Percentiles rank a stretch among this genome's conserved stretches.
These are phyloP conservation scores for Penicillium italicum DNA, from an alignment of 2,329 filamentous ascomycete species.

Conservation along the genomic window DNA sequence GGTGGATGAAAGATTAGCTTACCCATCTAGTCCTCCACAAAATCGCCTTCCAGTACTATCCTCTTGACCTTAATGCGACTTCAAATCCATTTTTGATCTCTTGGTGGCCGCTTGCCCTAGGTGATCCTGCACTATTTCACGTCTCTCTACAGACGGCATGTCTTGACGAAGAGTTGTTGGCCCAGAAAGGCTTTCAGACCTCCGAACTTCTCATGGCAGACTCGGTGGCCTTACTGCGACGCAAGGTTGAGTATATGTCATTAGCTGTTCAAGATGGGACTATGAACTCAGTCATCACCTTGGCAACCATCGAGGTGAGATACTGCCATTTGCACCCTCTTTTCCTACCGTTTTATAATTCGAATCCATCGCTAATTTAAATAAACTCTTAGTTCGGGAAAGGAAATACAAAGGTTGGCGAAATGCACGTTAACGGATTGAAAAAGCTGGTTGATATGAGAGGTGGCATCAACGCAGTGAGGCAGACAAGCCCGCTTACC, in stretches of 20 bases:
- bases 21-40: slow-evolving; percentile 50
- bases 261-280: slow-evolving; percentile 54
- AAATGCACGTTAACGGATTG: slow-evolving; percentile 51
- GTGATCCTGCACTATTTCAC: slow-evolving; percentile 56
- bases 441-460: slow-evolving; percentile 50
- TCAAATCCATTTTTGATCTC: slow-evolving; percentile 59
- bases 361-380: slow-evolving; percentile 1
- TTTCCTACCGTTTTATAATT: not conserved
- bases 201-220: slow-evolving; percentile 58
- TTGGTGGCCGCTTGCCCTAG: slow-evolving; percentile 58
- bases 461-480: slow-evolving; percentile 51
- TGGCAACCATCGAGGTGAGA: slow-evolving; percentile 57
- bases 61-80: slow-evolving; percentile 50
- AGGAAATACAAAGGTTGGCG: slow-evolving; percentile 45
- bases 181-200: slow-evolving; percentile 51
- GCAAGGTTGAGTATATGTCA: slow-evolving; percentile 47
- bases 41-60: slow-evolving; percentile 60
- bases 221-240: slow-evolving; percentile 52
- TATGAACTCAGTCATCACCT: slow-evolving; percentile 55
- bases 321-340: not conserved
- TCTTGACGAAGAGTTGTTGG: slow-evolving; percentile 53
- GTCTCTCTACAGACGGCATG: slow-evolving; percentile 59
- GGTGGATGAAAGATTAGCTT: slow-evolving; percentile 12
- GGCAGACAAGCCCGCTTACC: slow-evolving; percentile 51
- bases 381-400: slow-evolving; percentile 48